A percentile compares a stretch with the other conserved stretches of the same genome.
phyloP scores from a whole-genome alignment of 2,329 filamentous ascomycete species.

The Sclerotinia sclerotiorum region DNA sequence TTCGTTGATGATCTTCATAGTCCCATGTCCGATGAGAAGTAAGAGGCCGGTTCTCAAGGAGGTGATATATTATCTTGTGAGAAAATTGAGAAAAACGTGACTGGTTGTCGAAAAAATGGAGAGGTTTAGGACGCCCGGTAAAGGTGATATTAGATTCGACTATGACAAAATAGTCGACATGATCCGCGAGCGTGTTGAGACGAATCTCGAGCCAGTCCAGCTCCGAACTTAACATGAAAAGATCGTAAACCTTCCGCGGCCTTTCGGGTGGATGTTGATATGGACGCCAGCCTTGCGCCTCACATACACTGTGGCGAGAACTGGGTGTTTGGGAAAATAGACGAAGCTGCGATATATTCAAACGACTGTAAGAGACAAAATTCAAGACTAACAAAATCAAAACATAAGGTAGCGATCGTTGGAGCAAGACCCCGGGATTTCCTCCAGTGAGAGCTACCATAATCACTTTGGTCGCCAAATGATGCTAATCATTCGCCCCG shows the following conservation, averaged over 20 bases:
- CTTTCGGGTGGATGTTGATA: conserved; percentile 1
- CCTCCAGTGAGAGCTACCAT: conserved; percentile 5
- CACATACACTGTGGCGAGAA: not conserved
- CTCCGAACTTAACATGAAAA: conserved; percentile 62
- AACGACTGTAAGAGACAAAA: not conserved
- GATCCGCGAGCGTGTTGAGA: conserved; percentile 55
- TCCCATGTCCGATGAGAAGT: conserved; percentile 47
- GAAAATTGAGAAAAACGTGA: conserved; percentile 52
- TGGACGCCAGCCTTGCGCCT: conserved; percentile 24
- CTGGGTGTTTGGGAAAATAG: not conserved
- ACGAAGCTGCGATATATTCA: not conserved
- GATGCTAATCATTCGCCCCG: conserved; percentile 14
- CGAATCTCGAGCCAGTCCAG: conserved; percentile 66
- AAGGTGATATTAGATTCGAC: conserved; percentile 61
- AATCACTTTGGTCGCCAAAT: not conserved
- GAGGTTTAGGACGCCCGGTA: conserved; percentile 56
- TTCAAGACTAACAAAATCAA: conserved; percentile 3
- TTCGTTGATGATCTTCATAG: conserved; percentile 52
- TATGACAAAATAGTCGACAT: conserved; percentile 65
- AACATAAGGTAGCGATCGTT: not conserved
- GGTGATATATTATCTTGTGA: conserved; percentile 60
- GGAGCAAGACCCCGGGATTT: not conserved
- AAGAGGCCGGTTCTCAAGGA: conserved; percentile 48
- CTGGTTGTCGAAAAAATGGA: conserved; percentile 54
- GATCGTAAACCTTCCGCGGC: conserved; percentile 56